Evolutionary conservation across 495 filamentous ascomycete genomes (phyloP).

Genomic region (Pyrenopolyporus hunteri): DNA sequence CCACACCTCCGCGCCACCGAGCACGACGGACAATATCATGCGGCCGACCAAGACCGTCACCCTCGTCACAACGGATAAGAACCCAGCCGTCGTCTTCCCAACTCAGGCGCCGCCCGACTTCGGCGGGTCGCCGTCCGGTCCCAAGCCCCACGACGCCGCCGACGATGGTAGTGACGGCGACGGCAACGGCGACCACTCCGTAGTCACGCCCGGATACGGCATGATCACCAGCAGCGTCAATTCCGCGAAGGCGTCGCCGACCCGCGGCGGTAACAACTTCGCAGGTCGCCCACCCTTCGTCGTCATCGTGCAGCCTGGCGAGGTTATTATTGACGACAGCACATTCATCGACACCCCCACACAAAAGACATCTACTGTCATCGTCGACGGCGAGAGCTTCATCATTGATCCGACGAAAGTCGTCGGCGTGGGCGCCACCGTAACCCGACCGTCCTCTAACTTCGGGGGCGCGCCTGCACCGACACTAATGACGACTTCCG

Average conservation of each 20-base stretch:
- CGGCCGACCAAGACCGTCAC: conserved; percentile 39
- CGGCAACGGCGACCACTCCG: too few species aligned
- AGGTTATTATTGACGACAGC: conserved; percentile 50
- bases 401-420: conserved; percentile 50
- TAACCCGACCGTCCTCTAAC: conserved; percentile 42
- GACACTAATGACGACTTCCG: conserved; percentile 44
- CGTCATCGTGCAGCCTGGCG: conserved; percentile 48
- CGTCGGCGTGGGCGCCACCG: conserved; percentile 48
- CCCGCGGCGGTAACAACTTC: neutral
- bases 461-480: conserved; percentile 36
- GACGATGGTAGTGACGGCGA: conserved; percentile 20
- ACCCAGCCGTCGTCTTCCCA: conserved; percentile 54
- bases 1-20: conserved; percentile 24
- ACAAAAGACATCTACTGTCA: conserved; percentile 44
- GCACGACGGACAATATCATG: conserved; percentile 29
- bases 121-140: conserved; percentile 44
- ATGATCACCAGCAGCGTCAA: conserved; percentile 17
- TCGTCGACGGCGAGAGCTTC: conserved; percentile 51
- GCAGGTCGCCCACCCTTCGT: conserved; percentile 36
- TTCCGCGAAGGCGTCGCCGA: conserved; percentile 25
- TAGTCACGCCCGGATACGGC: conserved; percentile 43
- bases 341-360: conserved; percentile 49
- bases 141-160: conserved; percentile 29
- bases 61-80: conserved; percentile 56
- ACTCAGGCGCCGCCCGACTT: conserved; percentile 49